Conservation (phyloP, 2,329 filamentous ascomycete genomes). For the Peltaster fructicola region DNA sequence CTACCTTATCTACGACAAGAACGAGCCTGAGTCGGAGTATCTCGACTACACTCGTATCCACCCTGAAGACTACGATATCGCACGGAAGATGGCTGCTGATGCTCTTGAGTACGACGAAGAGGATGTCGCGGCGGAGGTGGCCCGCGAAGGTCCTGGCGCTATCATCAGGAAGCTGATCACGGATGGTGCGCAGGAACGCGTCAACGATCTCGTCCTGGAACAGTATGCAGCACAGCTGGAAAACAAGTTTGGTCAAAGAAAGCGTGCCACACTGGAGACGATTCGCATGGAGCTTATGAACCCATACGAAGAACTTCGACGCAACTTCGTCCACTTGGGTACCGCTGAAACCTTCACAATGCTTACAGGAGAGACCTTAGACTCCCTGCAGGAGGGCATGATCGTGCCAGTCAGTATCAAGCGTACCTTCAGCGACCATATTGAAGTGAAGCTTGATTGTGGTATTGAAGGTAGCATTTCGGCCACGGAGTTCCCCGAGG, state of each 20-base stretch:
- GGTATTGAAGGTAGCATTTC: conserved; percentile 83
- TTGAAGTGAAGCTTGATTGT: conserved; percentile 84
- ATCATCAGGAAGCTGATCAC: conserved; percentile 91
- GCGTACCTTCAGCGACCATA: conserved; percentile 77
- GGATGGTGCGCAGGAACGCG: conserved; percentile 81
- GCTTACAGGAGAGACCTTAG: conserved; percentile 81
- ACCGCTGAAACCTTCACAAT: conserved; percentile 83
- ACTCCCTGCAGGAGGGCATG: conserved; percentile 76
- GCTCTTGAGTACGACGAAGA: conserved; percentile 93
- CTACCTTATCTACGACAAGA: conserved; percentile 73
- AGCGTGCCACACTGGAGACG: conserved; percentile 87
- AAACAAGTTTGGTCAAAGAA: conserved; percentile 80
- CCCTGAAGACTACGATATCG: conserved; percentile 94
- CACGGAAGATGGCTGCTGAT: conserved; percentile 95
- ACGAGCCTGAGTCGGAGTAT: conserved; percentile 63
- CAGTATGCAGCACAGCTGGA: conserved; percentile 94
- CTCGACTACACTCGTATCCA: conserved; percentile 94
- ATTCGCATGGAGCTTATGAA: conserved; percentile 85
- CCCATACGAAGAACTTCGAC: conserved; percentile 85
- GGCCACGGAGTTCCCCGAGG: conserved; percentile 60
- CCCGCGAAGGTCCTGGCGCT: conserved; percentile 75
- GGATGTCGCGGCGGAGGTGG: conserved; percentile 85
- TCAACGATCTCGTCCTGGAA: conserved; percentile 90
- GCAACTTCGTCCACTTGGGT: conserved; percentile 52
- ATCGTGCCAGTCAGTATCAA: conserved; percentile 79